A percentile compares a stretch with the other conserved stretches of the same genome.
These are phyloP conservation scores for Cutaneotrichosporon curvatum DNA, from an alignment of 1,284 basidiomycete genomes.

Conservation along the genomic window DNA sequence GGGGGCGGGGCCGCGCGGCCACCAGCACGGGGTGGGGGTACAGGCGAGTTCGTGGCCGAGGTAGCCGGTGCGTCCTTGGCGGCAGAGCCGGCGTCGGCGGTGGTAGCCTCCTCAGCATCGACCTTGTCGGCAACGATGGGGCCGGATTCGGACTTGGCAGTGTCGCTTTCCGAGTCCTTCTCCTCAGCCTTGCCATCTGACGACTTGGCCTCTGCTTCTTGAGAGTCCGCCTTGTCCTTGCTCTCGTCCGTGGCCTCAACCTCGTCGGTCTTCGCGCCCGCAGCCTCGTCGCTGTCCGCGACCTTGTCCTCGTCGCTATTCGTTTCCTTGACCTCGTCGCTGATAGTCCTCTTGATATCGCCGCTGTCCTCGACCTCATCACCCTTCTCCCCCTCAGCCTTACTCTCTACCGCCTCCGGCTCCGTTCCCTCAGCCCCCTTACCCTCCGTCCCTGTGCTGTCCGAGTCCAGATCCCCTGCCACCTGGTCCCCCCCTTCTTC, in stretches of 20 bases:
- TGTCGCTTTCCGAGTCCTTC: too few species aligned
- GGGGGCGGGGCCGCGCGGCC: conserved; percentile 20
- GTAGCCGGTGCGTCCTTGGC: background rate
- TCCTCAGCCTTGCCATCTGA: too few species aligned
- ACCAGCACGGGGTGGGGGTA: background rate
- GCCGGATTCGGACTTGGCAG: too few species aligned
- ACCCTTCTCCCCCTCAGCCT: too few species aligned
- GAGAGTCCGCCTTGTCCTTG: background rate
- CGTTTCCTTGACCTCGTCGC: background rate
- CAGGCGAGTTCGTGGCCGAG: background rate
- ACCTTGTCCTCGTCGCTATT: too few species aligned
- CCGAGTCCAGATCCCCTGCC: background rate
- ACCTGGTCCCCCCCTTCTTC: background rate
- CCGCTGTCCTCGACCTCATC: background rate
- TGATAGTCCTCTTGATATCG: background rate
- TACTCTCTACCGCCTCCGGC: background rate
- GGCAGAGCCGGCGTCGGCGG: conserved; percentile 3
- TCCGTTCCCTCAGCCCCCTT: background rate
- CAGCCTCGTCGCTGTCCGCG: background rate
- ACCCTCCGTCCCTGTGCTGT: background rate
- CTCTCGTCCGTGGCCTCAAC: background rate
- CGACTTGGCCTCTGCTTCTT: too few species aligned
- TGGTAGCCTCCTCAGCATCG: background rate
- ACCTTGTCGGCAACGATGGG: background rate
- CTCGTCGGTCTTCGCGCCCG: background rate